A percentile compares a stretch with the other conserved stretches of the same genome.
Conservation (phyloP, 75 land plant genomes). For the Cunninghamia lanceolata region DNA sequence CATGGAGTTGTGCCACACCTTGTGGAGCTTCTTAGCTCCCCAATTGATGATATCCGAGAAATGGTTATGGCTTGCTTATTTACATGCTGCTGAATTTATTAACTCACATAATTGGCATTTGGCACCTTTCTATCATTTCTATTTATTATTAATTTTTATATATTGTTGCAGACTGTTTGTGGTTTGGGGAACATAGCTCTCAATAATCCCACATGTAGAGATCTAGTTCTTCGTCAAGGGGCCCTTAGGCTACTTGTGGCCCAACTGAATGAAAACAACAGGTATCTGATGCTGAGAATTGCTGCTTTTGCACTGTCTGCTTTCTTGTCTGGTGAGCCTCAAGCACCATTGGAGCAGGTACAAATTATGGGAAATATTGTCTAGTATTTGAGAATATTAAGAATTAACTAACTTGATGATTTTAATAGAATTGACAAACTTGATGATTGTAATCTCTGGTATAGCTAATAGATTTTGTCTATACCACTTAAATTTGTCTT, state of each 20-base stretch:
- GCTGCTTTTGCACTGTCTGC: conserved; percentile 35
- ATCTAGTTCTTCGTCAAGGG: conserved; percentile 28
- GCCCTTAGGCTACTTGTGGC: conserved; percentile 27
- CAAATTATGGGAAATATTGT: neutral
- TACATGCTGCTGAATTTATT: neutral
- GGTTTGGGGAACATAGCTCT: conserved; percentile 40
- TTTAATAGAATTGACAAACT: conserved; percentile 6
- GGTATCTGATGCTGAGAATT: conserved; percentile 22
- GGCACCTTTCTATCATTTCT: neutral
- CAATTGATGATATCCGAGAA: conserved; percentile 35
- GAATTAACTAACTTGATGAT: no score
- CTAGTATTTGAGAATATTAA: neutral
- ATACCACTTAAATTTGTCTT: neutral
- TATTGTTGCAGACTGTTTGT: conserved; percentile 33
- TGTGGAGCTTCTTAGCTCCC: conserved; percentile 33
- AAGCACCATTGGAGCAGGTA: conserved; percentile 37
- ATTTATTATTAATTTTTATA: neutral
- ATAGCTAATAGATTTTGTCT: neutral
- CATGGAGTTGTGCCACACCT: conserved; percentile 44
- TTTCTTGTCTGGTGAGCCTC: conserved; percentile 36
- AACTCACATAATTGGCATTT: neutral
- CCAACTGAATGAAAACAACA: conserved; percentile 25
- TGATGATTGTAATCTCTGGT: neutral
- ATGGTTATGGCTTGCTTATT: conserved; percentile 15
- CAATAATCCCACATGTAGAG: conserved; percentile 30